phyloP scores from a whole-genome alignment of 2,329 filamentous ascomycete species.

The Claviceps pazoutovae region DNA sequence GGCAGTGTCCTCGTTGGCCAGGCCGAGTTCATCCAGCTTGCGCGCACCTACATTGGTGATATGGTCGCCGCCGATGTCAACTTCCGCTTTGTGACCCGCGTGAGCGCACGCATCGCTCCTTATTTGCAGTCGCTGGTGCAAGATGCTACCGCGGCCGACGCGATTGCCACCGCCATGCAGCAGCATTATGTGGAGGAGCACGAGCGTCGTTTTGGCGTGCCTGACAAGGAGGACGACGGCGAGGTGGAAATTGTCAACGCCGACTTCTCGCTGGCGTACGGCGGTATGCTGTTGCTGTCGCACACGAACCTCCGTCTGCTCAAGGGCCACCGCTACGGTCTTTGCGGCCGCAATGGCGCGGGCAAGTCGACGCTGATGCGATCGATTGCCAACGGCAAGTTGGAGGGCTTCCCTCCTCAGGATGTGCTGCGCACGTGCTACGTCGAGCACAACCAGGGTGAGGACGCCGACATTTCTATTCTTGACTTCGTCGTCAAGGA shows the following conservation, averaged over 20 bases:
- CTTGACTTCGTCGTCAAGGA: slow-evolving; percentile 87
- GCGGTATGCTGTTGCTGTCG: slow-evolving; percentile 90
- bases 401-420: slow-evolving; percentile 90
- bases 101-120: slow-evolving; percentile 52
- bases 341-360: slow-evolving; percentile 91
- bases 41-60: slow-evolving; percentile 61
- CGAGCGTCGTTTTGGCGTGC: slow-evolving; percentile 70
- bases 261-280: slow-evolving; percentile 92
- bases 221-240: slow-evolving; percentile 76
- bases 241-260: slow-evolving; percentile 96
- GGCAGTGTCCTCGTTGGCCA: slow-evolving; percentile 49
- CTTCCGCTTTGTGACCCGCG: slow-evolving; percentile 61
- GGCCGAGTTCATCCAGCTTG: slow-evolving; percentile 48
- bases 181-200: slow-evolving; percentile 72
- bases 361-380: slow-evolving; percentile 99
- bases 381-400: slow-evolving; percentile 85
- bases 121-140: slow-evolving; percentile 64
- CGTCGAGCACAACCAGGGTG: slow-evolving; percentile 97
- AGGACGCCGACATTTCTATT: slow-evolving; percentile 93
- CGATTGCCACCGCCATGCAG: slow-evolving; percentile 61
- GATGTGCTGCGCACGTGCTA: slow-evolving; percentile 92
- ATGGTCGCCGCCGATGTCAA: slow-evolving; percentile 86
- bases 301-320: slow-evolving; percentile 90
- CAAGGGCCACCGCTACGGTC: slow-evolving; percentile 93
- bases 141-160: slow-evolving; percentile 42